Base-by-base conservation (phyloP, 2,329 filamentous ascomycete genomes). In the Nannizziopsis barbatae region DNA sequence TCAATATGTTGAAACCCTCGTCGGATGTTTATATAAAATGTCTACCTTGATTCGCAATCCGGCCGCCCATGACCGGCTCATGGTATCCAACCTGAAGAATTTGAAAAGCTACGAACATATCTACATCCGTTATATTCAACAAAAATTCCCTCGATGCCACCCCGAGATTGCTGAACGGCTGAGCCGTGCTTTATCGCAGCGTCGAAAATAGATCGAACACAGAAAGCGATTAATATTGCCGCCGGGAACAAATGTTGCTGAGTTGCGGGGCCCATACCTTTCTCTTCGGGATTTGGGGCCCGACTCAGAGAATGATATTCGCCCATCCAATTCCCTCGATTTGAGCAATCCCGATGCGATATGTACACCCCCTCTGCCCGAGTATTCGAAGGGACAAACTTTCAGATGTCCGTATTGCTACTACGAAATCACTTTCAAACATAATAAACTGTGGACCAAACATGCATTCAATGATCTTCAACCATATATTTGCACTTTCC, bases 381-480 rank as follows among this genome's bases (percentile, higher is more conserved):
- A 27, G 22, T 27, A 27, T 27, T 27, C 22, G 7, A 27, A 7
- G 22, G 22, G 22, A 7, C 22, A 7, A 7, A 27, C 4, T 7
- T 27, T 27, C 22, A 27, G 22, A 27, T 27, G 22, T 7, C 22
- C 22, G 3, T 27, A 27, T 27, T 27, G 22, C 22, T 27, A 27
- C 7, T 7, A 27, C 7, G 22, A 7, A 27, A 27, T 27, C 7
- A 27, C 22, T 27, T 4, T 27, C 22, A 27, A 27, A 27, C 4
- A 27, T 27, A 7, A 27, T 4, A 27, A 4, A 27, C 3, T 60
- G 0, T 70, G 67, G 67, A 61, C 57, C 52, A 65, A 56, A 5
- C 69, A 71, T 45, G 55, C 71, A 0, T 65, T 65, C 39, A 49
- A 48, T 1, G 69, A 71, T 32, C 50, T 72, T 1, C 57, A 62